Evolutionary conservation across 352 stramenopile genomes (phyloP).

Genomic region (Phytophthora lateralis): DNA sequence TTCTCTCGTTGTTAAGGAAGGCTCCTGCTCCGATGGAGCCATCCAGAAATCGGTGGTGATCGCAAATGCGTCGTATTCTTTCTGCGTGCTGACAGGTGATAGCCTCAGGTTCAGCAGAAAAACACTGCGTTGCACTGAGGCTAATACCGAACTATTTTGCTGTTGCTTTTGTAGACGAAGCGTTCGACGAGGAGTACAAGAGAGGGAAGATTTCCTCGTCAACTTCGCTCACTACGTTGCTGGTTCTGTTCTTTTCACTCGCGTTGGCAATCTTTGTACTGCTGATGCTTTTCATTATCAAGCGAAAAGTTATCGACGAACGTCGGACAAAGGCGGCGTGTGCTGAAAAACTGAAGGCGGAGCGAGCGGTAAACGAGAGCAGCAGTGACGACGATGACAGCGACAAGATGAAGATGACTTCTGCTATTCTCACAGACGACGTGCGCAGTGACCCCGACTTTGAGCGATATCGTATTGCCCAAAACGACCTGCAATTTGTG

Average conservation of each 20-base stretch:
- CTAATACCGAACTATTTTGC: neutral
- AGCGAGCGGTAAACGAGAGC: slow-evolving; percentile 11
- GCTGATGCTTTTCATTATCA: slow-evolving; percentile 32
- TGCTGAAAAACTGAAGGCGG: slow-evolving; percentile 22
- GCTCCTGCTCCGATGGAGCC: slow-evolving; percentile 16
- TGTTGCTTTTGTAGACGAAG: slow-evolving; percentile 10
- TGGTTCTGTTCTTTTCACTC: slow-evolving; percentile 27
- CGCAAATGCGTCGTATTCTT: slow-evolving; percentile 22
- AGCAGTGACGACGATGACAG: slow-evolving; percentile 31
- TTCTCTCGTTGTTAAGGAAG: slow-evolving; percentile 5
- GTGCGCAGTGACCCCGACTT: slow-evolving; percentile 58
- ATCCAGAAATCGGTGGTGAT: slow-evolving; percentile 15
- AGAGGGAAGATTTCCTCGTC: slow-evolving; percentile 23
- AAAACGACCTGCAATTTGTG: slow-evolving; percentile 42
- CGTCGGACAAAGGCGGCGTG: slow-evolving; percentile 25
- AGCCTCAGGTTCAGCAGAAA: neutral
- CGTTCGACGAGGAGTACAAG: slow-evolving; percentile 32
- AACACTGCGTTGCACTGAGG: neutral
- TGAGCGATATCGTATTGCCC: slow-evolving; percentile 50
- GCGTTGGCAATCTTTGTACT: slow-evolving; percentile 22
- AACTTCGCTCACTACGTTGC: slow-evolving; percentile 27
- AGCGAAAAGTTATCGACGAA: slow-evolving; percentile 35
- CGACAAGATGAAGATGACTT: slow-evolving; percentile 34
- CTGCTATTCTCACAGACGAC: slow-evolving; percentile 44
- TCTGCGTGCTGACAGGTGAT: slow-evolving; percentile 38